phyloP scores from a whole-genome alignment of 2,329 filamentous ascomycete genomes.

The Ustilaginoidea virens region DNA sequence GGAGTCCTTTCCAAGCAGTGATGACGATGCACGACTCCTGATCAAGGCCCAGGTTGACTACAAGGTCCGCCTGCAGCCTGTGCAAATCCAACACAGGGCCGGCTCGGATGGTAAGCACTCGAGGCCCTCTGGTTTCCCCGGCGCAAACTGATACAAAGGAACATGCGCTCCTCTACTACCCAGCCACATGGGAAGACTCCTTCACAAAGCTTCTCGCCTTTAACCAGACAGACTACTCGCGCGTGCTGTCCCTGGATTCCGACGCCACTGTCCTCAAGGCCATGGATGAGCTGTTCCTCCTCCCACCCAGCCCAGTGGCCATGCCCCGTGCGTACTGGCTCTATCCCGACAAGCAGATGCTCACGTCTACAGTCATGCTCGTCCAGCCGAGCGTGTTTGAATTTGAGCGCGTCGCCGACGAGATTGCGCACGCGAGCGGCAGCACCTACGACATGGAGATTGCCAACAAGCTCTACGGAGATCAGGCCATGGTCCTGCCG shows the following conservation, averaged over 20 bases:
- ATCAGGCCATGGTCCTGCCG: conserved; percentile 44
- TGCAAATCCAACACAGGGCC: conserved; percentile 9
- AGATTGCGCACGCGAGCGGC: conserved; percentile 10
- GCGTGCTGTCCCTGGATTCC: conserved; percentile 38
- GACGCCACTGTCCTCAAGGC: conserved; percentile 46
- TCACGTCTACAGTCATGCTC: conserved; percentile 44
- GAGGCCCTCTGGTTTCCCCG: no score
- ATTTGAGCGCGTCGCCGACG: conserved; percentile 20
- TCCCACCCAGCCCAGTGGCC: conserved; percentile 43
- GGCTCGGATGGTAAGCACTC: conserved; percentile 2
- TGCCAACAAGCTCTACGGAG: conserved; percentile 44
- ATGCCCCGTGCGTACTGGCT: conserved; percentile 63
- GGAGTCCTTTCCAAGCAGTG: no score
- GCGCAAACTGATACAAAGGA: no score
- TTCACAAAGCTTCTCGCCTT: conserved; percentile 57
- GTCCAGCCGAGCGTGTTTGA: conserved; percentile 40
- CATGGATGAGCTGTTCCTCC: conserved; percentile 57
- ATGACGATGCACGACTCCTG: conserved; percentile 18
- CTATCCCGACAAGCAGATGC: conserved; percentile 31
- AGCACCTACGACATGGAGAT: conserved; percentile 51
- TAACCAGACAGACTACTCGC: conserved; percentile 43
- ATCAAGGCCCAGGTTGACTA: conserved; percentile 28
- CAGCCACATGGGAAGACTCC: conserved; percentile 44
- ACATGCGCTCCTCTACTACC: background rate
- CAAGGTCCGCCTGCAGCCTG: conserved; percentile 25